Evolutionary conservation across 768 basidiomycete species (phyloP).

Genomic region (Russula earlei): DNA sequence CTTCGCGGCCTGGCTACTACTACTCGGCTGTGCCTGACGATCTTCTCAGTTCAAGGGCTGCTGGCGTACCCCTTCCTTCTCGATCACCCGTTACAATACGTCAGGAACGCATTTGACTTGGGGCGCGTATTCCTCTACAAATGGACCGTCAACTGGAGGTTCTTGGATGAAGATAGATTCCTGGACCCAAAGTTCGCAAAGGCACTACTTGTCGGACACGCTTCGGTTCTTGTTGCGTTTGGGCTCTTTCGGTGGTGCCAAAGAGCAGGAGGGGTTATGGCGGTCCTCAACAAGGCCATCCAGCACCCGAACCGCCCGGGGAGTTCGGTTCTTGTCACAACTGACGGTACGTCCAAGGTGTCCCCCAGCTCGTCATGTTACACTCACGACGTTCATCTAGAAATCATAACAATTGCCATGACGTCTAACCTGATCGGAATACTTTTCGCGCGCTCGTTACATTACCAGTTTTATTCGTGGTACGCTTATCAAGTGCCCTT

Average conservation of each 20-base stretch:
- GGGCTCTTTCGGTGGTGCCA: conserved; percentile 71
- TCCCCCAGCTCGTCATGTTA: conserved; percentile 15
- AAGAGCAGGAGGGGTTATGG: conserved; percentile 54
- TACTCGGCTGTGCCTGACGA: conserved; percentile 37
- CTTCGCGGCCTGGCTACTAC: conserved; percentile 50
- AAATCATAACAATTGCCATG: conserved; percentile 71
- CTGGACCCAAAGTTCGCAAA: conserved; percentile 52
- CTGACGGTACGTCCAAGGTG: conserved; percentile 47
- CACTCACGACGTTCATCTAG: conserved; percentile 31
- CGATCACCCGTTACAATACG: conserved; percentile 52
- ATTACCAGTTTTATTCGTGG: conserved; percentile 99
- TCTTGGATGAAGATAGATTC: conserved; percentile 71
- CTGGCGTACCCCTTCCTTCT: conserved; percentile 66
- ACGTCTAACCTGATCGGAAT: conserved; percentile 91
- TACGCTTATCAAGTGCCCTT: conserved; percentile 88
- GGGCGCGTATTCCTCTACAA: conserved; percentile 83
- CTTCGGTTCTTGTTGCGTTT: conserved; percentile 49
- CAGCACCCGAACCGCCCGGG: conserved; percentile 43
- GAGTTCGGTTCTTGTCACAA: conserved; percentile 35
- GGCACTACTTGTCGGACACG: conserved; percentile 58
- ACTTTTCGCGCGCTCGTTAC: conserved; percentile 84
- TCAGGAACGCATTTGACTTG: conserved; percentile 75
- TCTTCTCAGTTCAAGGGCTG: conserved; percentile 44
- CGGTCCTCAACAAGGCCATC: conserved; percentile 47
- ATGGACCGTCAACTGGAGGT: conserved; percentile 99